Conservation (phyloP, 2,329 filamentous ascomycete genomes). For the Graphilbum ipis-grandicollis region DNA sequence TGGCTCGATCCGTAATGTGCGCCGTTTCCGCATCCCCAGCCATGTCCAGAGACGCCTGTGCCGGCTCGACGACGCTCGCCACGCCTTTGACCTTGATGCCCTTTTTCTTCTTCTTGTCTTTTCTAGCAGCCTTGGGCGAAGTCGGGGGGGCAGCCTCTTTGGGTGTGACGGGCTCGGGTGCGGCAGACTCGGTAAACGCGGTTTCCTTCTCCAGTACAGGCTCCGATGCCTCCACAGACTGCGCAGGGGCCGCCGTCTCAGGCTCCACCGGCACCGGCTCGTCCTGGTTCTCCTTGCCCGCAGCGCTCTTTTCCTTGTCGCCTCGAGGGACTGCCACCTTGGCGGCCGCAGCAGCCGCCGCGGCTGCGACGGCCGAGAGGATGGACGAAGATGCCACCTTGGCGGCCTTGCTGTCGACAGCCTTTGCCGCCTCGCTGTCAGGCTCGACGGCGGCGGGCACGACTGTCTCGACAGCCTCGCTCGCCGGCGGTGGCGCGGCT, state of each 20-base stretch:
- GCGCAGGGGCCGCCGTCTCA: neutral
- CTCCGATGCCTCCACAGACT: too few relatives aligned
- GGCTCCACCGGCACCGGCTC: neutral
- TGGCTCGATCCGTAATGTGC: too few relatives aligned
- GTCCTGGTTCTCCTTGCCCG: neutral
- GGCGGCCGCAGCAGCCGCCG: neutral
- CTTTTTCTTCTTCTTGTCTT: conserved; percentile 1
- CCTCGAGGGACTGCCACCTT: neutral
- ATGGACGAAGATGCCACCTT: neutral
- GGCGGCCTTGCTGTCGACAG: too few relatives aligned
- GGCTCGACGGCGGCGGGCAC: too few relatives aligned
- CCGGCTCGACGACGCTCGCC: neutral
- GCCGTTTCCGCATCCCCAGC: neutral
- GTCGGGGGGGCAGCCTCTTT: neutral
- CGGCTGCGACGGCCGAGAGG: neutral
- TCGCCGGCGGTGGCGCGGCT: too few relatives aligned
- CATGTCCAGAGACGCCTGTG: neutral
- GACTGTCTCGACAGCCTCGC: neutral
- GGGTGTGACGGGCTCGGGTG: neutral
- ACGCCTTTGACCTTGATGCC: neutral
- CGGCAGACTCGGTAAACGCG: too few relatives aligned
- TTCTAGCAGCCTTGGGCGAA: neutral
- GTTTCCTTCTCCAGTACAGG: too few relatives aligned
- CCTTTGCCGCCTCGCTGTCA: neutral
- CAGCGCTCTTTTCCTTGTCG: neutral